A percentile compares a stretch with the other conserved stretches of the same genome.
Conservation (phyloP, 129 eudicot genomes). For the Pulicaria dysenterica region DNA sequence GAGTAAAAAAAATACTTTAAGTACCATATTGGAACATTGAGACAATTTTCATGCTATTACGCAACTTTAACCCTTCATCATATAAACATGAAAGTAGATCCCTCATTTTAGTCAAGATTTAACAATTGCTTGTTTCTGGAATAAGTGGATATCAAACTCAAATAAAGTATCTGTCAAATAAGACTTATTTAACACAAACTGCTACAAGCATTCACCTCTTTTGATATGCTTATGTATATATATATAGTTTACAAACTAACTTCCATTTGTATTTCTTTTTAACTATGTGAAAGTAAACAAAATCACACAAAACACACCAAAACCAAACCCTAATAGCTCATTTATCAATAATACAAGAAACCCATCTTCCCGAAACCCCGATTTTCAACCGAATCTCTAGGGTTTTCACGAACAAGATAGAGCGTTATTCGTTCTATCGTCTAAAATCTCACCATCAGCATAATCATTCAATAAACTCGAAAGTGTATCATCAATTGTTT, state of each 20-base stretch:
- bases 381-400: neutral
- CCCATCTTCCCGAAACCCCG: conserved; percentile 20
- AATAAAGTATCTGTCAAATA: neutral
- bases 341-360: conserved; percentile 15
- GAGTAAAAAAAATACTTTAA: too few relatives aligned
- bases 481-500: conserved; percentile 61
- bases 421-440: conserved; percentile 15
- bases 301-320: conserved; percentile 39
- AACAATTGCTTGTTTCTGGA: too few relatives aligned
- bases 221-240: conserved; percentile 27
- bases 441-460: conserved; percentile 27
- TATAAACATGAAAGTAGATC: too few relatives aligned
- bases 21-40: too few relatives aligned
- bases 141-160: neutral
- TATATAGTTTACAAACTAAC: conserved; percentile 33
- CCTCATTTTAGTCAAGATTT: too few relatives aligned
- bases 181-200: conserved; percentile 18
- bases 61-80: too few relatives aligned
- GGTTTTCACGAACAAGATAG: conserved; percentile 26
- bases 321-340: conserved; percentile 37
- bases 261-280: conserved; percentile 31
- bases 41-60: too few relatives aligned
- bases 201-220: conserved; percentile 26
- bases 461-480: conserved; percentile 32
- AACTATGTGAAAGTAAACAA: conserved; percentile 38